Base-by-base conservation (phyloP, 208 protist species). In the Acanthamoeba healyi region DNA sequence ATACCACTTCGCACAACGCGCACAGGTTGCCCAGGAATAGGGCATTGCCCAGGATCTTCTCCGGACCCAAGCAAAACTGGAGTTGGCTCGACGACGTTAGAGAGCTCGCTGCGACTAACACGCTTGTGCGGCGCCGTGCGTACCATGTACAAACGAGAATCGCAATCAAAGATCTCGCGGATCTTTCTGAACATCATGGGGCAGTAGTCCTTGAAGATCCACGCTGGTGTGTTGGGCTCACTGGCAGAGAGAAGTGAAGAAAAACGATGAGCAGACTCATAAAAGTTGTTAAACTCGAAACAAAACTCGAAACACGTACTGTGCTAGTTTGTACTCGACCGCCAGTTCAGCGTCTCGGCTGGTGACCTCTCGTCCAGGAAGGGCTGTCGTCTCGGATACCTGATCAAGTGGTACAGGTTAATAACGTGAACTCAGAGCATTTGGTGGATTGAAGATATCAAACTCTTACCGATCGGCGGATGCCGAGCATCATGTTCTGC, bases 51-150 rank as follows among this genome's bases (percentile, higher is more conserved):
- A 94, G 32, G 61, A 94, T 56, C 34, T 70, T 56, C 74, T 94
- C 91, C 12, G 77, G 91, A 26, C 91, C 91, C 44, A 94, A 58
- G 81, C 74, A 94, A 94, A 88, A 94, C 91, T 94, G 56, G 9
- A 54, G 49, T 15, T n/a, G n/a, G n/a, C 49, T 15, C 49, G 49
- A 54, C 49, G 49, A 54, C 49, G 49, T 54, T 15, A 54, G 49
- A 7, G 19, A n/a, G n/a, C n/a, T n/a, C n/a, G n/a, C n/a, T n/a
- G n/a, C n/a, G n/a, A n/a, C n/a, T 88, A 6, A 40, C 34, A 40
- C 65, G 34, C 65, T n/a, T n/a, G n/a, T n/a, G n/a, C n/a, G n/a
- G n/a, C n/a, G n/a, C n/a, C n/a, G n/a, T n/a, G n/a, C n/a, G n/a
- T n/a, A 92, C 86, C 86, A 92, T 92, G 34, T 92, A 92, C 56